phyloP scores from a whole-genome alignment of 2,329 filamentous ascomycete genomes.

The Aspergillus intermedius region DNA sequence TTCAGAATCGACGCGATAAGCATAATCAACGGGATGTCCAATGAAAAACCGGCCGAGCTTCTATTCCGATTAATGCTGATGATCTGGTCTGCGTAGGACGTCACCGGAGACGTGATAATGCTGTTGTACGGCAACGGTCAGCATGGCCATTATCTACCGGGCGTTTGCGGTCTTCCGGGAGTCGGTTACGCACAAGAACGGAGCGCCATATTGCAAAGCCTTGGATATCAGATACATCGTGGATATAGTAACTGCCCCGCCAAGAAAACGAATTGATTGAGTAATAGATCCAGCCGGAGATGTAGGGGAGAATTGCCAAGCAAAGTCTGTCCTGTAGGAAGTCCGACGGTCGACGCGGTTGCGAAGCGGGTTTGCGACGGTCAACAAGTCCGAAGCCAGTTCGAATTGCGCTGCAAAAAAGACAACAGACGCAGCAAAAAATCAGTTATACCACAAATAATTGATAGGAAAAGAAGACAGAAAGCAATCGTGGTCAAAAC shows the following conservation, averaged over 20 bases:
- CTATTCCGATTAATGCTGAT: slow-evolving; percentile 56
- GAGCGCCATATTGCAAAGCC: slow-evolving; percentile 42
- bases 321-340: not conserved
- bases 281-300: not conserved
- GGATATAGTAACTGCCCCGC: not conserved
- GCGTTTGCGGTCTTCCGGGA: not conserved
- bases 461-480: not conserved
- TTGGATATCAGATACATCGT: slow-evolving; percentile 35
- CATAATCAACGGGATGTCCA: slow-evolving; percentile 63
- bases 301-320: not conserved
- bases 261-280: not conserved
- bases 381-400: not conserved
- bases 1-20: slow-evolving; percentile 59
- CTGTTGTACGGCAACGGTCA: slow-evolving; percentile 27
- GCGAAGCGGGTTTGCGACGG: not conserved
- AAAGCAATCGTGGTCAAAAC: not conserved
- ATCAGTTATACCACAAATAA: too few species aligned
- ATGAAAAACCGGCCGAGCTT: slow-evolving; percentile 57
- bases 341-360: not conserved
- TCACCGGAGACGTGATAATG: slow-evolving; percentile 57
- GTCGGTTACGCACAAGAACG: slow-evolving; percentile 40
- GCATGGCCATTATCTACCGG: slow-evolving; percentile 1
- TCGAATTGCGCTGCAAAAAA: not conserved
- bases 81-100: slow-evolving; percentile 62
- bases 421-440: too few species aligned